Evolutionary conservation across 345 rosid species (phyloP), one percentile per base, ranked within the genome.

Genomic region (Euclidium syriacum): DNA sequence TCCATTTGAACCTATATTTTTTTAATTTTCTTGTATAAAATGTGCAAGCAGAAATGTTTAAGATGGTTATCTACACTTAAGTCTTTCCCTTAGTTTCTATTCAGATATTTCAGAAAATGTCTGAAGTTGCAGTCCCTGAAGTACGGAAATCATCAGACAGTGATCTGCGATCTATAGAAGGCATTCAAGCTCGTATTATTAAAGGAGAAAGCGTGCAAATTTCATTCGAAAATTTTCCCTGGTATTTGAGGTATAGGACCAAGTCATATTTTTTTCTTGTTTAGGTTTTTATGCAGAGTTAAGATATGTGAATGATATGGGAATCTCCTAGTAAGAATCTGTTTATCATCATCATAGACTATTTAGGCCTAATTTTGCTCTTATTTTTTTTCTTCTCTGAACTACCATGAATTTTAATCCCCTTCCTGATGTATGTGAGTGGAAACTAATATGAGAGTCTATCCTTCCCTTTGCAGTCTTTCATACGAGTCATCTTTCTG

Each of bases 171-270:
- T 71, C 79, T 73, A 75, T 75, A 65, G 83, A 86, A 54, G 83
- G 72, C 44, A 73, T 88, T 69, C 71, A 70, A 59, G 87, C 88
- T 35, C 86, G 90, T 73, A 85, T 88, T 65, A 80, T 91, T 36
- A 92, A 85, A 75, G 98, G 96, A 40, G 64, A 72, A 82, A 77
- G 68, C 58, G 61, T 81, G 57, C 69, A 80, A 62, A 95, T 80
- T 53, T 83, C 98, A 61, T 86, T 91, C 58, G 87, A 88, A 25
- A 67, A 77, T 51, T 91, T 91, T 57, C 98, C 98, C 23, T 88
- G 88, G 65, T 86, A 86, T 78, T 71, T 91, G 60, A 91, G 98
- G 98, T 91, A 75, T 58, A 30, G 4, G 51, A 29, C 17, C 44
- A 22, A 51, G 46, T 62, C 46, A 65, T 23, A 39, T 60, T 5